phyloP scores from a whole-genome alignment of 805 yeast species.

The Wickerhamomyces bovis region DNA sequence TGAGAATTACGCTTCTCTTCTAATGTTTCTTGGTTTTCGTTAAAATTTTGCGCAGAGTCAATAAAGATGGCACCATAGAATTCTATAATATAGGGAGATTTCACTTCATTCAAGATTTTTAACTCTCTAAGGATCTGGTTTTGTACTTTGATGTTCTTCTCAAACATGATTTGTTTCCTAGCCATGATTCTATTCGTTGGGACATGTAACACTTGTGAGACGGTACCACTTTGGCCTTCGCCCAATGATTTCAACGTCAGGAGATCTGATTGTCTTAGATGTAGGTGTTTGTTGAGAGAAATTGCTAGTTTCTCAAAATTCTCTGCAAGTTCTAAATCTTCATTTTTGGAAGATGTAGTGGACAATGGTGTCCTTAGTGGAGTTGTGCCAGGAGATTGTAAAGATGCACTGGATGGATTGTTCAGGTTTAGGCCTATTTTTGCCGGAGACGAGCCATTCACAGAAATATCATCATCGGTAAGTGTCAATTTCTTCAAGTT shows the following conservation, averaged over 20 bases:
- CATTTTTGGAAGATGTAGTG: slow-evolving; percentile 29
- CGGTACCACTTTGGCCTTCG: slow-evolving; percentile 92
- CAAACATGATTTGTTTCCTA: slow-evolving; percentile 79
- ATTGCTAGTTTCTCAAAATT: slow-evolving; percentile 44
- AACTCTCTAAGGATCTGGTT: slow-evolving; percentile 85
- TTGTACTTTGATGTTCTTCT: slow-evolving; percentile 69
- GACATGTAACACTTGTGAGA: slow-evolving; percentile 77
- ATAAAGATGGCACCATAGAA: slow-evolving; percentile 86
- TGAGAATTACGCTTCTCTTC: not conserved
- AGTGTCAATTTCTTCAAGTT: slow-evolving; percentile 55
- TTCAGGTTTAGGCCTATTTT: slow-evolving; percentile 1
- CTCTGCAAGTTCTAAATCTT: slow-evolving; percentile 30
- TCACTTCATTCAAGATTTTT: slow-evolving; percentile 86
- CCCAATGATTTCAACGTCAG: slow-evolving; percentile 76
- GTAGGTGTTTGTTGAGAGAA: slow-evolving; percentile 47
- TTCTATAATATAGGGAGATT: slow-evolving; percentile 73
- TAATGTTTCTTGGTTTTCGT: slow-evolving; percentile 3
- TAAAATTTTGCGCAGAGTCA: slow-evolving; percentile 25
- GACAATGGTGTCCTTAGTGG: slow-evolving; percentile 16
- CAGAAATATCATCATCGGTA: slow-evolving; percentile 10
- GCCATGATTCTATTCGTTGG: slow-evolving; percentile 91
- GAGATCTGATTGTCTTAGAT: slow-evolving; percentile 58
- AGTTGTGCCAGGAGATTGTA: slow-evolving; percentile 5
- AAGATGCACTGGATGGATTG: not conserved
- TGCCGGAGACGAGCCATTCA: slow-evolving; percentile 12